These are phyloP conservation scores for Alisma plantagoaquatica DNA, from an alignment of 106 monocot species.

Conservation along the genomic window DNA sequence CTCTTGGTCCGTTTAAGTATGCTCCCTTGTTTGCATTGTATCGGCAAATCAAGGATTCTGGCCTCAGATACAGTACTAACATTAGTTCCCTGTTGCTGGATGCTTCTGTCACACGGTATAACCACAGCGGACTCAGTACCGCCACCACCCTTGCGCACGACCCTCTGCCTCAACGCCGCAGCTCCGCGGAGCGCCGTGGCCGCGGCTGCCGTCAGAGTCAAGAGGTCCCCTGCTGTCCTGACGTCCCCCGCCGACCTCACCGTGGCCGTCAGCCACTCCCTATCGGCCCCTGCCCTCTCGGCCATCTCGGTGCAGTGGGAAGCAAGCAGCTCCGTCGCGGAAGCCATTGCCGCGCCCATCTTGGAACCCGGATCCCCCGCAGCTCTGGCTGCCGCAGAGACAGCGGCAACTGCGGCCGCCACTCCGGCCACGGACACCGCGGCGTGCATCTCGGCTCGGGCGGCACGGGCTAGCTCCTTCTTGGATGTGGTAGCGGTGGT, in stretches of 20 bases:
- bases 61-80: too few species aligned
- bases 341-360: constrained; percentile 47
- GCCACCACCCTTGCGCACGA: constrained; percentile 36
- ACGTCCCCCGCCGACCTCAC: constrained; percentile 62
- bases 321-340: constrained; percentile 74
- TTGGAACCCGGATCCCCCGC: constrained; percentile 22
- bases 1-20: constrained; percentile 52
- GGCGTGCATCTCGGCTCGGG: constrained; percentile 58
- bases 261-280: constrained; percentile 27
- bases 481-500: too few species aligned
- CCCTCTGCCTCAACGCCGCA: constrained; percentile 53
- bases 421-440: constrained; percentile 66
- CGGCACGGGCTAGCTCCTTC: constrained; percentile 56
- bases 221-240: constrained; percentile 50
- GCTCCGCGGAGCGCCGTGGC: constrained; percentile 84
- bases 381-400: constrained; percentile 18
- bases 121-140: constrained; percentile 36
- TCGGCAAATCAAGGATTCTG: too few species aligned
- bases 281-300: constrained; percentile 43
- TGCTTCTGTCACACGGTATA: constrained; percentile 46
- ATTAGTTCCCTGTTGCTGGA: constrained; percentile 33
- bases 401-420: constrained; percentile 66
- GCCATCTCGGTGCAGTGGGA: constrained; percentile 83
- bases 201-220: constrained; percentile 92
- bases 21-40: constrained; percentile 74